Base-by-base conservation (phyloP, 2,329 filamentous ascomycete species). In the Tolypocladium nubicola region DNA sequence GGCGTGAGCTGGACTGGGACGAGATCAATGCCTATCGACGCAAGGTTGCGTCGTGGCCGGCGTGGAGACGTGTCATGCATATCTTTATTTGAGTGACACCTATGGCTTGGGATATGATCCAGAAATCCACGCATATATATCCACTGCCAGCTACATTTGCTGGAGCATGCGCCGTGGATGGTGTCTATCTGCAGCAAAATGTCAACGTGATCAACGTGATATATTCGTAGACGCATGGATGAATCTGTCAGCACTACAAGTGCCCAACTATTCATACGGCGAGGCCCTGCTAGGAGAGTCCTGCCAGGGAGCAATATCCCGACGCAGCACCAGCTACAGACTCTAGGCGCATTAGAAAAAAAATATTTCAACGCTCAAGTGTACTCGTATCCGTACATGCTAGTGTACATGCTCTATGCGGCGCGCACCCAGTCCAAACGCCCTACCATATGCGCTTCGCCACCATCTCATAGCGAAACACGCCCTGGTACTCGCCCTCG, bases 361-460 rank as follows among this genome's bases (percentile, higher is more conserved):
- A 14, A 1, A 16, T 21, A 21, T 11, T 11, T 41, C 40, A 21
- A 41, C 19, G 40, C 40, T 41, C 40, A 21, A 21, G 40, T 41
- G 16, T 6, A 21, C 41, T 26, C 23, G 23, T 26, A 26, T 26
- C 23, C 23, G 23, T 26, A 26, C 4, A 30, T 9, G 43, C 23
- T 47, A 16, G 23, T 9, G 8, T 26, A 26, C 40, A 8, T 30
- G 5, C 14, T 47, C 11, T 30, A 19, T 14, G 23, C 21, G 9
- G 23, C 33, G 7, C 10, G 23, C 3, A 33, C 30, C 47, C 2
- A 1, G 19, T 10, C 8, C n/a, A 21, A 58, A 58, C 59, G 45
- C 58, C 58, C 63, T 72, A 97, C 94, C 94, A 99, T 65, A 99
- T 99, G 69, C 94, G 82, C 79, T 97, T 97, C 0, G 90, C 90